Evolutionary conservation across 2,329 filamentous ascomycete genomes (phyloP), one percentile per base, ranked within the genome.

Genomic region (Stachybotrys chlorohalonatus): DNA sequence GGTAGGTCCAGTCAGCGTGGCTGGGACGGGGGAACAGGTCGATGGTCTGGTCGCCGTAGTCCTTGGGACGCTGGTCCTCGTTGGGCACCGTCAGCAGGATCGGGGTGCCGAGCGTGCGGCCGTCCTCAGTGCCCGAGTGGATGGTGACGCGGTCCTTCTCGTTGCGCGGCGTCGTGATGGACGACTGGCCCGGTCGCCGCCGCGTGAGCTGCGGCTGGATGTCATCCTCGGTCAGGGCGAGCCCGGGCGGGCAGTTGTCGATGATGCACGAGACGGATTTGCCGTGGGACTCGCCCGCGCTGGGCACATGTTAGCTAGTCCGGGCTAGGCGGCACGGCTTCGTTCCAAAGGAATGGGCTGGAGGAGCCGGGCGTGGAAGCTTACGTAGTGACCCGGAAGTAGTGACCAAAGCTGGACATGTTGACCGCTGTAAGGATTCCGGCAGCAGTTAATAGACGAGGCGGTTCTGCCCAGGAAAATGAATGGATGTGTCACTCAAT

Each of bases 1-100:
- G 80, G 75, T 97, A 97, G 57, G 94, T 97, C 83, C 88, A 96
- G 74, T 97, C 93, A 57, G 94, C 93, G 73, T 97, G 94, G 68
- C 85, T 90, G 42, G 93, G 94, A 52, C 94, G 83, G 5, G 94
- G 94, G 79, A 87, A 97, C 58, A 85, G 75, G 72, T 97, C 90
- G 83, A 96, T 96, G 32, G 92, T 96, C 68, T 84, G 82, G 73
- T 84, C 83, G 55, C 89, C 89, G 73, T 97, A 97, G 76, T 99
- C 94, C 68, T 90, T 85, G 45, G 92, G 93, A 59, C 93, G 79
- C 69, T 96, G 90, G 70, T 97, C 92, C 76, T 97, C 86, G 72
- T 97, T 97, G 71, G 85, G 80, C 48, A 97, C 92, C 56, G 89
- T 75, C 75, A 97, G 83, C 57, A 82, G 88, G 68, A 97, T 95